phyloP scores from a whole-genome alignment of 2,329 filamentous ascomycete genomes.

The Monilinia fructicola region DNA sequence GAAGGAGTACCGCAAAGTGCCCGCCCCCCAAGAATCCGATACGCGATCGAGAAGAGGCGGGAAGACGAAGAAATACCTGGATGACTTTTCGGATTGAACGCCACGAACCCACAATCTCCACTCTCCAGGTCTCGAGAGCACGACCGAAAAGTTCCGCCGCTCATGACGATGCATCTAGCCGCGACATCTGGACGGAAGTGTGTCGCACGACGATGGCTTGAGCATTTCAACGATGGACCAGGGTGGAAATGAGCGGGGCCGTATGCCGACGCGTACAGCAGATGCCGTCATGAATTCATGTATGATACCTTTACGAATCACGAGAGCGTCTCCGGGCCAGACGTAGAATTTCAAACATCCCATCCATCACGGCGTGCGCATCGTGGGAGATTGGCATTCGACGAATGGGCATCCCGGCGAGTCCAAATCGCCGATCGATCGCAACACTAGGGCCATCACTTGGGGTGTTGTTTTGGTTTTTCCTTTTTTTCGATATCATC shows the following conservation, averaged over 20 bases:
- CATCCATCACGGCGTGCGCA: no score
- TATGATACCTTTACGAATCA: constrained; percentile 16
- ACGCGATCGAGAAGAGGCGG: constrained; percentile 10
- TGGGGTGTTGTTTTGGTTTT: no score
- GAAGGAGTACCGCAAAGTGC: constrained; percentile 14
- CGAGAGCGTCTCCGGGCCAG: neutral
- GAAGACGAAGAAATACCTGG: constrained; percentile 8
- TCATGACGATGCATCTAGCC: neutral
- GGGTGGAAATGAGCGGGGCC: neutral
- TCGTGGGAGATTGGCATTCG: no score
- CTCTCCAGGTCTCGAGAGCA: no score
- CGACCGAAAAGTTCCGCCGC: neutral
- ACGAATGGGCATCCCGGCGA: no score
- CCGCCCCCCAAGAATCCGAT: constrained; percentile 10
- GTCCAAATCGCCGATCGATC: no score
- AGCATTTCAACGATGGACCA: neutral
- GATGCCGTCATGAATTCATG: constrained; percentile 5
- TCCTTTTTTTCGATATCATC: no score
- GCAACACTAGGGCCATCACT: no score
- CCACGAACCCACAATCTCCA: no score
- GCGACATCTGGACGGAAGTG: neutral
- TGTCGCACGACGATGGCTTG: neutral
- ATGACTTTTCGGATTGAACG: constrained; percentile 9
- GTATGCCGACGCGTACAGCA: neutral
- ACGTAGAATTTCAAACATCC: neutral